Conservation (phyloP, 2,329 filamentous ascomycete species). For the Cercospora berteroae region DNA sequence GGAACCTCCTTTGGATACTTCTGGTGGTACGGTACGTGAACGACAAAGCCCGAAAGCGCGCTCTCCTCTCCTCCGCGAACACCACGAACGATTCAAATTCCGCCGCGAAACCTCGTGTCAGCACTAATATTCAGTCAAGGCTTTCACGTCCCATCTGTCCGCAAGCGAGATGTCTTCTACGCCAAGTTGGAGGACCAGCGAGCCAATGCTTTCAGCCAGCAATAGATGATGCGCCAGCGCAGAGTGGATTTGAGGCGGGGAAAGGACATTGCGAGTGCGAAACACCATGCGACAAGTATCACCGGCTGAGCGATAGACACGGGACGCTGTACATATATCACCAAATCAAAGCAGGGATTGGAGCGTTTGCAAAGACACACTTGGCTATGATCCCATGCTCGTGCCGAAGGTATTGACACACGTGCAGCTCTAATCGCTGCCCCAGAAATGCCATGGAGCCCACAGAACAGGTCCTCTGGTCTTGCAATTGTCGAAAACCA, state of each 20-base stretch:
- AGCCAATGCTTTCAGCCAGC: constrained; percentile 47
- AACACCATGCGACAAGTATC: constrained; percentile 8
- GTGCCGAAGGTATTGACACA: neutral
- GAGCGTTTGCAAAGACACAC: constrained; percentile 16
- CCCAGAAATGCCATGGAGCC: neutral
- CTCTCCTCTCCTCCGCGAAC: neutral
- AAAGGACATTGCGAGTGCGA: constrained; percentile 5
- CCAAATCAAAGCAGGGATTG: constrained; percentile 15
- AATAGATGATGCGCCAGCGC: constrained; percentile 3
- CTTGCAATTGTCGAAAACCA: neutral
- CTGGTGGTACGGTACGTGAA: constrained; percentile 63
- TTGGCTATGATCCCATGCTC: neutral
- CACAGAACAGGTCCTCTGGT: neutral
- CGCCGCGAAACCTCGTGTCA: constrained; percentile 1
- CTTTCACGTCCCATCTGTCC: constrained; percentile 64
- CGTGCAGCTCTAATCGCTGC: neutral
- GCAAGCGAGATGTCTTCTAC: constrained; percentile 63
- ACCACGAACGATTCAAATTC: neutral
- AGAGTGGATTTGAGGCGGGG: neutral
- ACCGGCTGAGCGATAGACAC: neutral
- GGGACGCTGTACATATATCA: constrained; percentile 23
- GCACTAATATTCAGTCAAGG: constrained; percentile 41
- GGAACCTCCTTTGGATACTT: constrained; percentile 62
- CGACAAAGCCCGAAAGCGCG: constrained; percentile 12
- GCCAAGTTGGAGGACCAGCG: constrained; percentile 62